Percentiles rank a stretch among this genome's conserved stretches.
phyloP scores from a whole-genome alignment of 345 rosid species.

The Schrenkiella parvula region DNA sequence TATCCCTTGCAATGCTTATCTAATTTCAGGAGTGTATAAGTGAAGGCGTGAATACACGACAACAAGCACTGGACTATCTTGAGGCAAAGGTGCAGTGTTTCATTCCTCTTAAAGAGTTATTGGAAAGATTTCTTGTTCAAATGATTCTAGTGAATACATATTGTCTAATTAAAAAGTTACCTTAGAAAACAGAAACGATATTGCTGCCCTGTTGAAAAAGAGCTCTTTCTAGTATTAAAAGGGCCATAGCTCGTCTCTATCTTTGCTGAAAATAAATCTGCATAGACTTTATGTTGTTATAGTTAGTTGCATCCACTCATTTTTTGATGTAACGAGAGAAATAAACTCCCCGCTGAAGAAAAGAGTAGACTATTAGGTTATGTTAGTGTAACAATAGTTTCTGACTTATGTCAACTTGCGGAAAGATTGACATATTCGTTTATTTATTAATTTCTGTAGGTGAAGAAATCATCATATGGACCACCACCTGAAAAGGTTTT shows the following conservation, averaged over 20 bases:
- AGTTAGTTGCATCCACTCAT: neutral
- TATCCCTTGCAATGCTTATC: neutral
- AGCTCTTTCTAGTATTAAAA: neutral
- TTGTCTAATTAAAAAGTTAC: neutral
- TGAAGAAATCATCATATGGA: slow-evolving; percentile 45
- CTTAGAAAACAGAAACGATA: neutral
- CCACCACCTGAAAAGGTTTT: slow-evolving; percentile 48
- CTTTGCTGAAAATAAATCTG: neutral
- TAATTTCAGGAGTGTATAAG: slow-evolving; percentile 78
- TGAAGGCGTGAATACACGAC: slow-evolving; percentile 47
- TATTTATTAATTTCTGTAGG: slow-evolving; percentile 40
- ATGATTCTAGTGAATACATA: neutral
- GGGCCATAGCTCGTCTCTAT: neutral
- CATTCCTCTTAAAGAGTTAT: neutral
- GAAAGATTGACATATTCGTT: neutral
- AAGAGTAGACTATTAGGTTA: slow-evolving; percentile 1
- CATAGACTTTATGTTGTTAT: neutral
- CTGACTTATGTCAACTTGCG: neutral
- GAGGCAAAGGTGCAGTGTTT: slow-evolving; percentile 59
- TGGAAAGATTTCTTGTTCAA: neutral
- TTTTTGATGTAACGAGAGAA: neutral
- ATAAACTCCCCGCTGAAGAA: neutral
- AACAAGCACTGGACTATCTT: slow-evolving; percentile 72
- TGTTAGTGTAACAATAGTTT: slow-evolving; percentile 8
- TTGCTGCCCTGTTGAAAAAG: neutral